Evolutionary conservation across 768 basidiomycete species (phyloP), one percentile per base, ranked within the genome.

Genomic region (Auricularia sp.): DNA sequence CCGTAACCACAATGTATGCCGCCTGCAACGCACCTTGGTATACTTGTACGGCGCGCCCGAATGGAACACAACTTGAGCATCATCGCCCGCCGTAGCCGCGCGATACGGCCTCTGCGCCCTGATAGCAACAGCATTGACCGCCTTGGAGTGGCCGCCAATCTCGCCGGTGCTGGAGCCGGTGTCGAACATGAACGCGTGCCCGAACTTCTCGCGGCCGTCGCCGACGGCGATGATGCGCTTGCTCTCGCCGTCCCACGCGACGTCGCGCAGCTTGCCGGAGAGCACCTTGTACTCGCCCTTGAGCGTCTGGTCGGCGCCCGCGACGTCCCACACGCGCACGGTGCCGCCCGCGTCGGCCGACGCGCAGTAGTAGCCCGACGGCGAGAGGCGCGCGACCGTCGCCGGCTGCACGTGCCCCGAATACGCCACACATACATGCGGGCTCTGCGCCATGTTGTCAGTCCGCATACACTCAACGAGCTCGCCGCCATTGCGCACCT

Each of bases 211-310:
- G 66, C 86, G 82, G 42, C 94, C 94, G 68, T 96, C 92, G 63
- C 96, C 96, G 13, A 92, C 95, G 6, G 89, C 92, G 61, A 98
- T 90, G 65, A 98, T 89, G n/a, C 96, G 83, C 74, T 97, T 96
- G 72, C 90, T 92, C 75, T 98, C 96, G 1, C 90, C 90, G 71
- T 98, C 96, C 96, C 96, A 98, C 11, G 88, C 89, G 24, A 98
- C 83, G 76, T 98, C 96, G 56, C 29, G 29, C 56, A 59, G 56
- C 56, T 59, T 81, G 2, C 90, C 92, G 7, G 85, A 82, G 51
- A 93, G 75, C 13, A 85, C 85, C 70, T 80, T 88, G 73, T 89
- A 91, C 71, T 94, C 91, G 54, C 83, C 87, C 74, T 94, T 95
- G 66, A 96, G 75, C 0, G 79, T 75, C 69, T 94, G 89, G 66